Percentiles rank a stretch among this genome's conserved stretches.
Evolutionary conservation across 2,329 filamentous ascomycete genomes (phyloP).

Genomic region (Ascosphaera aggregata): DNA sequence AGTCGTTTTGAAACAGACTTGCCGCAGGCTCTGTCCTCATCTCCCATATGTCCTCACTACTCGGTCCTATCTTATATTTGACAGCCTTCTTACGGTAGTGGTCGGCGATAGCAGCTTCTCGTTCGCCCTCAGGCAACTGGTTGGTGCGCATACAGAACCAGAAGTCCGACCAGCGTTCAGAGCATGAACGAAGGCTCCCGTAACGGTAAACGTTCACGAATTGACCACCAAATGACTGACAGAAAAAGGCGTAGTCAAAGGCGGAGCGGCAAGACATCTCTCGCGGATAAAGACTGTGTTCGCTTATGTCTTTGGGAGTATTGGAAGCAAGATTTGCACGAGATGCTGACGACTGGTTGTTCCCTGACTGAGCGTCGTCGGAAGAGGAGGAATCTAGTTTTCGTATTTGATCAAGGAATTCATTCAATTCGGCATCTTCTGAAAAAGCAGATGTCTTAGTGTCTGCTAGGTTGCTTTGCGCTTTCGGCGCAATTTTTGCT

Average conservation of each 20-base stretch:
- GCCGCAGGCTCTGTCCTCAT: constrained; percentile 39
- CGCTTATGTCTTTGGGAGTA: constrained; percentile 23
- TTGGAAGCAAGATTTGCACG: too few relatives aligned
- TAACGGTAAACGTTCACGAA: constrained; percentile 82
- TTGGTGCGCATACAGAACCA: constrained; percentile 92
- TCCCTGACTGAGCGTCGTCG: too few relatives aligned
- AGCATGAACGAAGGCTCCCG: constrained; percentile 53
- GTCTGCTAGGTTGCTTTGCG: too few relatives aligned
- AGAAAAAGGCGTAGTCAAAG: constrained; percentile 88
- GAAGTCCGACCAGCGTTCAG: constrained; percentile 76
- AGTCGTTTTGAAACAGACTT: constrained; percentile 23
- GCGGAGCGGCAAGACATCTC: constrained; percentile 73
- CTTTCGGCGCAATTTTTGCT: too few relatives aligned
- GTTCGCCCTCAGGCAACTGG: constrained; percentile 33
- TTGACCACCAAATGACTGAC: constrained; percentile 74
- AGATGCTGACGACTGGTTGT: too few relatives aligned
- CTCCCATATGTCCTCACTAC: constrained; percentile 82
- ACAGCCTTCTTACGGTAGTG: constrained; percentile 43
- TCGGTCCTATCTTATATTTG: constrained; percentile 45
- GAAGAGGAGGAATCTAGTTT: too few relatives aligned
- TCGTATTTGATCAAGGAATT: too few relatives aligned
- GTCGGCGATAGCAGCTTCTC: constrained; percentile 35
- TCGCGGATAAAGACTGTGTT: constrained; percentile 50
- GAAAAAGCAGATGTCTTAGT: too few relatives aligned
- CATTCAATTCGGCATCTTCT: too few relatives aligned